A percentile compares a stretch with the other conserved stretches of the same genome.
These are phyloP conservation scores for Vigna reflexopilosa DNA, from an alignment of 306 rosid genomes.

Conservation along the genomic window DNA sequence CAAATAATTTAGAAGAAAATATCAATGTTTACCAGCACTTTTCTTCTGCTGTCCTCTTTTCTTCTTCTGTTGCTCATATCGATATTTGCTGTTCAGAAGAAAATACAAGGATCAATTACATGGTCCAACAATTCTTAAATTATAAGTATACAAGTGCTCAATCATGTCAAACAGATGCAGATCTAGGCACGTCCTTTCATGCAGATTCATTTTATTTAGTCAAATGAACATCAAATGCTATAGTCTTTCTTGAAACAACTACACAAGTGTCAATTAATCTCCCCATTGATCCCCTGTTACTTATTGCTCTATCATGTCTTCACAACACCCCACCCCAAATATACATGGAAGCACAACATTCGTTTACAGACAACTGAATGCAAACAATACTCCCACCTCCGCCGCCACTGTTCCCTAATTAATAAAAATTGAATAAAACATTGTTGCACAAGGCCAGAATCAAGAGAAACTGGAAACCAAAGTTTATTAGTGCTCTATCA, in stretches of 20 bases:
- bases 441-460: constrained; percentile 25
- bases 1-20: constrained; percentile 49
- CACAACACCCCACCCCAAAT: constrained; percentile 5
- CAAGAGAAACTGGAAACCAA: constrained; percentile 19
- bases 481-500: constrained; percentile 17
- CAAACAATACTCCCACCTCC: not conserved
- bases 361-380: constrained; percentile 12
- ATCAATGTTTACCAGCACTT: constrained; percentile 84
- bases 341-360: constrained; percentile 11
- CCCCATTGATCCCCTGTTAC: constrained; percentile 5
- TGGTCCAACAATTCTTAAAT: constrained; percentile 15
- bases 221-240: constrained; percentile 4
- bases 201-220: constrained; percentile 4
- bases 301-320: constrained; percentile 7
- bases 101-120: constrained; percentile 40
- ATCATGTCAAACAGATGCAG: constrained; percentile 16
- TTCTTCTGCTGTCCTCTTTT: constrained; percentile 94
- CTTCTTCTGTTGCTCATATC: constrained; percentile 90
- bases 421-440: constrained; percentile 18
- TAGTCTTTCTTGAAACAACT: not conserved
- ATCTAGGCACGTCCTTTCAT: constrained; percentile 8
- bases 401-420: constrained; percentile 20
- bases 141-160: constrained; percentile 1
- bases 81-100: constrained; percentile 79
- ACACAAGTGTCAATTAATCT: constrained; percentile 14